These are phyloP conservation scores for Suillus clintonianus DNA, from an alignment of 768 basidiomycete species.

Conservation along the genomic window DNA sequence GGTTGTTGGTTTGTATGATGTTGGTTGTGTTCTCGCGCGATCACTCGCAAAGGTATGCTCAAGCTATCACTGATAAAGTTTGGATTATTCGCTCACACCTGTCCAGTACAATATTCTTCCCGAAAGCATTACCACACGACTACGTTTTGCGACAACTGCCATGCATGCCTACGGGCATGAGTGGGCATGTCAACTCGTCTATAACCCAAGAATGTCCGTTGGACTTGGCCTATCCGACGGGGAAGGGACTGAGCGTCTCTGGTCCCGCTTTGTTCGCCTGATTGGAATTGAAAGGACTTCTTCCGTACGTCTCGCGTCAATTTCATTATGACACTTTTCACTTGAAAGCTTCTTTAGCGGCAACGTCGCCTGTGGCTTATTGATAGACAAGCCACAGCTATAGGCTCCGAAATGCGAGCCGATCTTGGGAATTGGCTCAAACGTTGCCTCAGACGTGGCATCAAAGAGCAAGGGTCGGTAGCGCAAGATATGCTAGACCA, in stretches of 20 bases:
- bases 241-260: conserved; percentile 23
- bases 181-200: conserved; percentile 27
- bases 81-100: background rate
- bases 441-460: conserved; percentile 17
- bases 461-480: conserved; percentile 11
- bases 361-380: conserved; percentile 34
- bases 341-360: conserved; percentile 9
- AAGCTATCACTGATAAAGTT: conserved; percentile 6
- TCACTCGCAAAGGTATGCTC: conserved; percentile 27
- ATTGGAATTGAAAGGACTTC: conserved; percentile 36
- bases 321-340: background rate
- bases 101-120: conserved; percentile 31
- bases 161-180: conserved; percentile 44
- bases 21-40: conserved; percentile 36
- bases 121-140: conserved; percentile 11
- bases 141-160: conserved; percentile 34
- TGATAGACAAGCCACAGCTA: conserved; percentile 31
- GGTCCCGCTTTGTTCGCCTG: conserved; percentile 35
- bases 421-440: conserved; percentile 37
- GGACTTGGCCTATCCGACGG: conserved; percentile 11
- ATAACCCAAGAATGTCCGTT: conserved; percentile 24
- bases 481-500: background rate
- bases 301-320: conserved; percentile 25
- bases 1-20: conserved; percentile 30
- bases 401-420: conserved; percentile 25